Conservation (phyloP, 2,329 filamentous ascomycete species). For the Aotearoamyces nothofagi region DNA sequence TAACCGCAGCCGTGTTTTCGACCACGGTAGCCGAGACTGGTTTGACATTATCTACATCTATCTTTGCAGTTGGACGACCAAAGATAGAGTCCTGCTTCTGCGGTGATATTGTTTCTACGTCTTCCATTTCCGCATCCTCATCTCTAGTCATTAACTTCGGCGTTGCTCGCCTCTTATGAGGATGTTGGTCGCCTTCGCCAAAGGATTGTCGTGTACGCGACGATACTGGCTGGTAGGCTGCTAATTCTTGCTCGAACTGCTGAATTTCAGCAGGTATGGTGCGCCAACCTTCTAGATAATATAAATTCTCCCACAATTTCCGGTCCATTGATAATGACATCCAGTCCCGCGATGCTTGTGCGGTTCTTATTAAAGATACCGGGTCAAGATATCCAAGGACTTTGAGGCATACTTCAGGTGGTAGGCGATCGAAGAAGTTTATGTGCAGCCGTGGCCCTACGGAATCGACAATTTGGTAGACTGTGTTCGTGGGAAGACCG, state of each 20-base stretch:
- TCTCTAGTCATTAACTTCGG: conserved; percentile 19
- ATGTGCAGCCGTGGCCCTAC: conserved; percentile 78
- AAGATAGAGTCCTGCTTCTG: conserved; percentile 13
- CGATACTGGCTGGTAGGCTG: background rate
- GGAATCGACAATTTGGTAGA: conserved; percentile 67
- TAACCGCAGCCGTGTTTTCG: background rate
- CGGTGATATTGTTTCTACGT: conserved; percentile 7
- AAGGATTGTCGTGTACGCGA: conserved; percentile 4
- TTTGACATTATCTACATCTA: background rate
- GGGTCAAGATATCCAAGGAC: conserved; percentile 80
- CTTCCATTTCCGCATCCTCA: conserved; percentile 21
- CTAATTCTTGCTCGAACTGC: conserved; percentile 43
- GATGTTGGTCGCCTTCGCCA: conserved; percentile 31
- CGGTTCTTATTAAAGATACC: conserved; percentile 63
- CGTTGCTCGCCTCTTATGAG: conserved; percentile 38
- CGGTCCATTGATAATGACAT: conserved; percentile 67
- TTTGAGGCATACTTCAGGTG: conserved; percentile 80
- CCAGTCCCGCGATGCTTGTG: conserved; percentile 69
- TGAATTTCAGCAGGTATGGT: conserved; percentile 50
- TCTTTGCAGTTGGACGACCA: conserved; percentile 5
- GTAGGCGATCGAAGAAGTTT: conserved; percentile 75
- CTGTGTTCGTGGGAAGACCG: conserved; percentile 63
- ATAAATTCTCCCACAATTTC: conserved; percentile 74
- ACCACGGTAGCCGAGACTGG: background rate
- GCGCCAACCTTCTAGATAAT: conserved; percentile 76